These are phyloP conservation scores for Xylaria venustula DNA, from an alignment of 495 filamentous ascomycete genomes.

Conservation along the genomic window DNA sequence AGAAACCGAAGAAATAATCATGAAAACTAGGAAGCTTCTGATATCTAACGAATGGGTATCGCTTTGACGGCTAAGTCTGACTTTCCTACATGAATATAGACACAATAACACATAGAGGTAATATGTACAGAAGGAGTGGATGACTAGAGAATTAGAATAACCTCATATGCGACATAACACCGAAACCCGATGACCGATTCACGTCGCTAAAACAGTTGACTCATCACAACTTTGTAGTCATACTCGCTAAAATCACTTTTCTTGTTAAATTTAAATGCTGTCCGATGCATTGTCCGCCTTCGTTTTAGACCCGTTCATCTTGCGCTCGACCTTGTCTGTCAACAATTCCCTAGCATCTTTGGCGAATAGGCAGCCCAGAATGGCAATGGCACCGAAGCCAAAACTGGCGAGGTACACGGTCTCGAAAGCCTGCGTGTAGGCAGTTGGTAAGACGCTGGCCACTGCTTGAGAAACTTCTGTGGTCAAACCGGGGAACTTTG, in stretches of 20 bases:
- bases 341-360: slow-evolving; percentile 37
- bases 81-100: background rate
- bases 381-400: slow-evolving; percentile 44
- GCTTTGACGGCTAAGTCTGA: background rate
- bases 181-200: background rate
- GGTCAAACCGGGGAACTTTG: slow-evolving; percentile 43
- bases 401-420: slow-evolving; percentile 49
- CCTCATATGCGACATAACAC: background rate
- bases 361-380: slow-evolving; percentile 41
- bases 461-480: slow-evolving; percentile 36
- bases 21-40: background rate
- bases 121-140: background rate
- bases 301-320: slow-evolving; percentile 19
- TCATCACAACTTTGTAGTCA: slow-evolving; percentile 1
- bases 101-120: background rate
- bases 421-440: slow-evolving; percentile 43
- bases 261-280: slow-evolving; percentile 1
- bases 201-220: background rate
- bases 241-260: background rate
- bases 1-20: background rate
- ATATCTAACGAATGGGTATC: background rate
- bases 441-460: slow-evolving; percentile 31
- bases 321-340: slow-evolving; percentile 33
- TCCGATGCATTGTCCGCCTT: slow-evolving; percentile 8
- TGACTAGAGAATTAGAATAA: background rate